These are phyloP conservation scores for Leucosporidium yakuticum DNA, from an alignment of 768 basidiomycete species.

Conservation along the genomic window DNA sequence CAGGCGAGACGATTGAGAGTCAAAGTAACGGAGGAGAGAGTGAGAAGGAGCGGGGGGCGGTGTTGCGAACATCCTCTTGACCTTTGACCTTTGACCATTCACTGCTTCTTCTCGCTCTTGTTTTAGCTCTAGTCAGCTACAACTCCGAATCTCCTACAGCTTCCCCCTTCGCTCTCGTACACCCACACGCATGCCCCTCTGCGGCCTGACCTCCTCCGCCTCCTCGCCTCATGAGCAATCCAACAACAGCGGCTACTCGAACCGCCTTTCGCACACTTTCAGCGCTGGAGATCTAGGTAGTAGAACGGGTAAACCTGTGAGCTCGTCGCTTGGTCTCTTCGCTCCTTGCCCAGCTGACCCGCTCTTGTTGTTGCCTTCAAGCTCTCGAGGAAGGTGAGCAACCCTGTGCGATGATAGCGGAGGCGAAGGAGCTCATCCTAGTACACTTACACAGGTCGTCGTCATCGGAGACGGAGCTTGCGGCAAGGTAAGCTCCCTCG, in stretches of 20 bases:
- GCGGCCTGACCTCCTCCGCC: neutral
- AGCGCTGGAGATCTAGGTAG: neutral
- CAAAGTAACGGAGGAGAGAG: neutral
- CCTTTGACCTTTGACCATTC: neutral
- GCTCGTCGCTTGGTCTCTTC: neutral
- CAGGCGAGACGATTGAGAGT: neutral
- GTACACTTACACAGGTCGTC: constrained; percentile 50
- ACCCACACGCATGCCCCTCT: neutral
- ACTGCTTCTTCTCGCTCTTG: neutral
- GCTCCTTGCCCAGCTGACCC: neutral
- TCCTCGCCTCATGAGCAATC: neutral
- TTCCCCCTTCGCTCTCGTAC: neutral
- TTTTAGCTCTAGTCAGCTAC: neutral
- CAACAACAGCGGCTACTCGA: too few species aligned
- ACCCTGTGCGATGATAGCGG: too few species aligned
- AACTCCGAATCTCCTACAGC: neutral
- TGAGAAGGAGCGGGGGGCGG: neutral
- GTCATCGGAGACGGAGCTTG: constrained; percentile 97
- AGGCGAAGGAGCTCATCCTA: neutral
- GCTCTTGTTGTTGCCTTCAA: neutral
- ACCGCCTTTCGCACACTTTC: neutral
- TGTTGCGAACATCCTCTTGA: neutral
- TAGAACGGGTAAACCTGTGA: neutral
- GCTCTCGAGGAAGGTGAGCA: neutral
- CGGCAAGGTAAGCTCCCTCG: constrained; percentile 53